Base-by-base conservation (phyloP, 2,329 filamentous ascomycete genomes). In the Escovopsis sp. region DNA sequence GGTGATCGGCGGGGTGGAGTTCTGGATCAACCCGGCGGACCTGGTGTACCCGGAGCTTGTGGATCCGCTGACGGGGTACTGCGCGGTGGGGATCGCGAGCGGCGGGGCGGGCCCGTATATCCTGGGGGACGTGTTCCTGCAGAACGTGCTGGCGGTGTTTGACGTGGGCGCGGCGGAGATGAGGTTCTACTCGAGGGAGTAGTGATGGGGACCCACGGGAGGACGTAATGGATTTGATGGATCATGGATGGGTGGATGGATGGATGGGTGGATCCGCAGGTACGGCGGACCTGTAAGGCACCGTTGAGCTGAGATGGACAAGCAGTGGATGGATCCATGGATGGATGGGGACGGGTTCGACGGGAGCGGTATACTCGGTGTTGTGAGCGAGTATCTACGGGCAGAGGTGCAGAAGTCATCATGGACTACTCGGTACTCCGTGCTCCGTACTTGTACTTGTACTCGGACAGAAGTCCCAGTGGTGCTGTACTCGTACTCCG, bases 101-200 rank as follows among this genome's bases (percentile, higher is more conserved):
- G 64, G 64, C 1, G 60, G 58, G 0, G 41, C 51, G 1, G 61
- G 64, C 7, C 64, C 65, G 6, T 68, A 63, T 38, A 62, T 70
- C 17, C 46, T 71, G 23, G 66, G 68, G 0, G 60, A 63, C 25
- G 57, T 58, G 6, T 72, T 69, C 38, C 47, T 72, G 39, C 60
- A 68, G 46, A 70, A 65, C 36, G 63, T 65, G 3, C 47, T 70
- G 34, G 59, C 60, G 1, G 62, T 68, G 1, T 66, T 65, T 43
- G 62, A 67, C 39, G 50, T 65, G 13, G 62, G 62, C 1, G 60
- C 50, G 5, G 60, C 53, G n/a, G 50, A 63, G 48, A 61, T 67
- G 56, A 55, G 60, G 4, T 62, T 66, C 48, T 62, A 62, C 41
- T 43, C 48, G 35, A 47, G 45, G 39, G 36, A 37, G 32, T 36